Base-by-base conservation (phyloP, 1,284 basidiomycete genomes). In the Ustilago bromivora region DNA sequence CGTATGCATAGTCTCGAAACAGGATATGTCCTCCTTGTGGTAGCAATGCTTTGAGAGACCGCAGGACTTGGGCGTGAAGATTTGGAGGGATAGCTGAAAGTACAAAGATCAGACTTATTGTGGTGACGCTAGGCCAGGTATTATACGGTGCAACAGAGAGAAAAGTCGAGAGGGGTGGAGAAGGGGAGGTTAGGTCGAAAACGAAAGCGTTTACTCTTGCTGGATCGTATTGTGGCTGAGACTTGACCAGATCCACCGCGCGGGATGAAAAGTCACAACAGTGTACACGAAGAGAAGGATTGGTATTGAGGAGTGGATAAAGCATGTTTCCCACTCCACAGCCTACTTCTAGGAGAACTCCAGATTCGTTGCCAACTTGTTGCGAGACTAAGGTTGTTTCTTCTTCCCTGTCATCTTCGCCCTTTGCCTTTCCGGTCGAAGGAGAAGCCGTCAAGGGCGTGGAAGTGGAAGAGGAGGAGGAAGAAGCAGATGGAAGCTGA, bases 1-100 rank as follows among this genome's bases (percentile, higher is more conserved):
- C 82, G 8, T 80, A 76, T 0, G 85, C 86, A 64, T 87, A 87
- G 76, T 87, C 87, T 13, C 87, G 67, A 51, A 87, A 83, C 15
- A 87, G 58, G 3, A 87, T 67, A 4, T 78, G 66, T 0, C 75
- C 71, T 13, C 76, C 76, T 2, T 56, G 19, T 0, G 56, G 57
- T 0, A 76, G 59, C 2, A 77, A 47, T 6, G 19, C 15, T 40
- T 54, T 57, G 9, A 77, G 64, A 17, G 43, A 41, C 28, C 35
- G 7, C 3, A 77, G 64, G 6, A 77, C 75, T 2, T 13, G 5
- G 0, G 51, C 52, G 47, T 87, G 87, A 10, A 76, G 68, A 0
- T 70, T 38, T 0, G 87, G 87, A 3, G 86, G 82, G n/a, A 87
- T 80, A 2, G 86, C 86, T 13, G 84, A 86, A 2, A 87, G 78